Evolutionary conservation across 768 basidiomycete species (phyloP).

Genomic region (Naganishia randhawae): DNA sequence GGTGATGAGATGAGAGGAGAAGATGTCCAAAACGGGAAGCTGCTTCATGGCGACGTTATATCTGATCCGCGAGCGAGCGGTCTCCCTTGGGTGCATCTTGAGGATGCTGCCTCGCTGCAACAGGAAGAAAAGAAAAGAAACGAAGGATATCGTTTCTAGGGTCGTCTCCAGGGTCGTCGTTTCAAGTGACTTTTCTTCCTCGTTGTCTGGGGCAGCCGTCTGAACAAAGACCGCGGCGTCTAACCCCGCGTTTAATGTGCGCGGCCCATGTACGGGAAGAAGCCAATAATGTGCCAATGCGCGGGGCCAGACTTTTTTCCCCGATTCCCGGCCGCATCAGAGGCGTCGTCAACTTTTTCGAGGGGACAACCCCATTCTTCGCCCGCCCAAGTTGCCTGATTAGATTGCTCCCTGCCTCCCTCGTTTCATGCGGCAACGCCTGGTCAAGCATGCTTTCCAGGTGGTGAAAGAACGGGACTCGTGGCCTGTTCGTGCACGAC

Average conservation of each 20-base stretch:
- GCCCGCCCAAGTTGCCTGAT: too few relatives aligned
- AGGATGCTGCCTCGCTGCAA: not conserved
- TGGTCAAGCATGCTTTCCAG: not conserved
- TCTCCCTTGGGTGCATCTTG: not conserved
- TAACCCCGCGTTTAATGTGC: not conserved
- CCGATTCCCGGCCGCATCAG: not conserved
- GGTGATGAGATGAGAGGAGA: not conserved
- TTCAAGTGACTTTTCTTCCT: not conserved
- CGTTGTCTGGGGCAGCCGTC: too few relatives aligned
- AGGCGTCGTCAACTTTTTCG: not conserved
- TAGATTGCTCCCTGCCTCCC: not conserved
- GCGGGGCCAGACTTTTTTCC: too few relatives aligned
- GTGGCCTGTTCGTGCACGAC: not conserved
- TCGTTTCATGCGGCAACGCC: not conserved
- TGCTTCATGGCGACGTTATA: not conserved
- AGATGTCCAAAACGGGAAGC: not conserved
- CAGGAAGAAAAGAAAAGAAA: not conserved
- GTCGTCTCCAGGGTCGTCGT: not conserved
- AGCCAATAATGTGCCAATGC: constrained; percentile 4
- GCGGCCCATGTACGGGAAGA: not conserved
- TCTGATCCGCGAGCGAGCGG: not conserved
- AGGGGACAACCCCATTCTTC: too few relatives aligned
- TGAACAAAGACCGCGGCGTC: not conserved
- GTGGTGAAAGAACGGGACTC: not conserved
- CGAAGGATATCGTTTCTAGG: too few relatives aligned